These are phyloP conservation scores for Melaleuca quinquenervia DNA, from an alignment of 345 rosid genomes.

Conservation along the genomic window DNA sequence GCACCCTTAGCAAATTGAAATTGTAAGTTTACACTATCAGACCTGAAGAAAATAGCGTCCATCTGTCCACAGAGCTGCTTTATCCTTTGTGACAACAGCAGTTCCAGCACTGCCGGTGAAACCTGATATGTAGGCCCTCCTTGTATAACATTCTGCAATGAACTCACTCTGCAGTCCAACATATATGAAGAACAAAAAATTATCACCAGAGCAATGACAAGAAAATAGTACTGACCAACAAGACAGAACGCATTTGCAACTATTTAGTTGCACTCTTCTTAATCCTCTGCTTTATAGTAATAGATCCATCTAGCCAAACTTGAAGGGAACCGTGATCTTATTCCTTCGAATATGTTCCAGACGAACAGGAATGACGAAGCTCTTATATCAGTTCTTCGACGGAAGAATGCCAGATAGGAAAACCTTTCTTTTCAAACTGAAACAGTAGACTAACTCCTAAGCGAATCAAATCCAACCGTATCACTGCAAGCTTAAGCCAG, in stretches of 20 bases:
- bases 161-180: slow-evolving; percentile 62
- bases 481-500: not conserved
- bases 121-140: slow-evolving; percentile 78
- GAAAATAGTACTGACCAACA: not conserved
- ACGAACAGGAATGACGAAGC: not conserved
- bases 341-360: not conserved
- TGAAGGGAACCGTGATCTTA: not conserved
- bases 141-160: slow-evolving; percentile 85
- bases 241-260: not conserved
- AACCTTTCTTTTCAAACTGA: not conserved
- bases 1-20: not conserved
- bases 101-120: slow-evolving; percentile 96
- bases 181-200: not conserved
- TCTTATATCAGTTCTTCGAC: not conserved
- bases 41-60: slow-evolving; percentile 99
- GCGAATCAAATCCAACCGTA: not conserved
- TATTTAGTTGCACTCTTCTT: not conserved
- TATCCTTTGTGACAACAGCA: slow-evolving; percentile 78
- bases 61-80: slow-evolving; percentile 96
- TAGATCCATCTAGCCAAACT: not conserved
- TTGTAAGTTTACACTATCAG: not conserved
- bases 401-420: not conserved
- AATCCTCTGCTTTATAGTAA: not conserved
- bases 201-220: not conserved
- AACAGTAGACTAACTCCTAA: not conserved